Percentiles rank a stretch among this genome's conserved stretches.
phyloP scores from a whole-genome alignment of 2,329 filamentous ascomycete genomes.

The Pyrenophora seminiperda region DNA sequence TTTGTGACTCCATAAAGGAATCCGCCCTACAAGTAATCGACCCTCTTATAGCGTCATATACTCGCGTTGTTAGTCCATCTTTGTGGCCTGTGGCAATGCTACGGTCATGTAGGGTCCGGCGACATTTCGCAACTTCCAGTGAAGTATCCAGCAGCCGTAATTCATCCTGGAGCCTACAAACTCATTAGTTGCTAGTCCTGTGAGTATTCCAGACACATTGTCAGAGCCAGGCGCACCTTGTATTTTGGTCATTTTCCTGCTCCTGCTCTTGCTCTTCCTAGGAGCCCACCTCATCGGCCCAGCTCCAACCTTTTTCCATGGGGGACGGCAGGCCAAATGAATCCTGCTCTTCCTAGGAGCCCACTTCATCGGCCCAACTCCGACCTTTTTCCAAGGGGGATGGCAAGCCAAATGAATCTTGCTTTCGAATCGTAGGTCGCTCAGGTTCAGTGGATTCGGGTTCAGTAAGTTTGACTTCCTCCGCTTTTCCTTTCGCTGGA shows the following conservation, averaged over 20 bases:
- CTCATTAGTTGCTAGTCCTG: too few species aligned
- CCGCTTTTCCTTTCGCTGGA: constrained; percentile 26
- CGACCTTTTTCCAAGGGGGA: constrained; percentile 38
- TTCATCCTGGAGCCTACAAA: too few species aligned
- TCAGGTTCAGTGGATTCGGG: constrained; percentile 27
- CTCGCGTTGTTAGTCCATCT: too few species aligned
- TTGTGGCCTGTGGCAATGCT: too few species aligned
- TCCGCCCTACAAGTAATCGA: too few species aligned
- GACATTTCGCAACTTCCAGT: too few species aligned
- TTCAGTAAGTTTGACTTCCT: constrained; percentile 28
- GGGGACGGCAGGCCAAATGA: constrained; percentile 41
- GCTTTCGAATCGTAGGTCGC: constrained; percentile 35
- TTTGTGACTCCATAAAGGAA: too few species aligned
- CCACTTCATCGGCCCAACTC: constrained; percentile 56
- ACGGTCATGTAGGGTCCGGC: too few species aligned
- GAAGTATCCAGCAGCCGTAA: too few species aligned
- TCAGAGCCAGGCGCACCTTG: too few species aligned
- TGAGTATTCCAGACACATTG: too few species aligned
- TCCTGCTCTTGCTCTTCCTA: constrained; percentile 19
- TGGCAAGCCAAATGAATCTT: constrained; percentile 41
- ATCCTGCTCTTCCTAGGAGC: constrained; percentile 24
- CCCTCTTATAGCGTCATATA: too few species aligned
- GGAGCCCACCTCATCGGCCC: constrained; percentile 53
- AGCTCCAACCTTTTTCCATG: constrained; percentile 44
- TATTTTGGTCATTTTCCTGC: background rate